These are phyloP conservation scores for Eucalyptus erythrocorys DNA, from an alignment of 345 rosid species.

Conservation along the genomic window DNA sequence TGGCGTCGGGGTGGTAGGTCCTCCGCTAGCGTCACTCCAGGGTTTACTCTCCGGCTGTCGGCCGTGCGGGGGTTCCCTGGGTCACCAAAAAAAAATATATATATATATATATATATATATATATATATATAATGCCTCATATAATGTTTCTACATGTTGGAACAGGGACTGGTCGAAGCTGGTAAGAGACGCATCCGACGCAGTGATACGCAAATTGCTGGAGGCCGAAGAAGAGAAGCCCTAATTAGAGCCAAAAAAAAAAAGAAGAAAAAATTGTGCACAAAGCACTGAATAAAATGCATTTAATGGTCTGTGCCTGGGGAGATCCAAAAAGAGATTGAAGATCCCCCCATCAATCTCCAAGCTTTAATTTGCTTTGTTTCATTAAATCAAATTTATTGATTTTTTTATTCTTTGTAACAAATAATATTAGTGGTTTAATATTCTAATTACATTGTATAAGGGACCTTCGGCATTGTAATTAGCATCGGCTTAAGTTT, in stretches of 20 bases:
- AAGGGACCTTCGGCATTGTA: not conserved
- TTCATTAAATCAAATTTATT: not conserved
- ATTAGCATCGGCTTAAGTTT: not conserved
- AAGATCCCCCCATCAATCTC: not conserved
- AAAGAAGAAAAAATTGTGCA: too few relatives aligned
- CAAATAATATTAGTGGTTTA: not conserved
- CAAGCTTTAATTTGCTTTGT: not conserved
- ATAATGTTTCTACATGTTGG: not conserved
- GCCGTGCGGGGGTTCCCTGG: too few relatives aligned
- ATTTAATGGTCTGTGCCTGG: not conserved
- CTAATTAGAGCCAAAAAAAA: not conserved
- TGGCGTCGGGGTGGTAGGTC: too few relatives aligned
- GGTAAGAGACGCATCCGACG: slow-evolving; percentile 50
- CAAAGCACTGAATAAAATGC: not conserved
- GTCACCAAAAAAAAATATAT: too few relatives aligned
- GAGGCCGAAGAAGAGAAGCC: slow-evolving; percentile 31
- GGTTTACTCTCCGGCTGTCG: too few relatives aligned
- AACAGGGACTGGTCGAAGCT: slow-evolving; percentile 83
- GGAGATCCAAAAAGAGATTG: not conserved
- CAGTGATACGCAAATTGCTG: slow-evolving; percentile 43
- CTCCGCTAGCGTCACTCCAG: too few relatives aligned
- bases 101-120: too few relatives aligned
- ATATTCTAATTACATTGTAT: not conserved
- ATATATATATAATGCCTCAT: too few relatives aligned
- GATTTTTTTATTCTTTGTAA: not conserved